Conservation (phyloP, 2,329 filamentous ascomycete genomes). For the Colletotrichum sp. region DNA sequence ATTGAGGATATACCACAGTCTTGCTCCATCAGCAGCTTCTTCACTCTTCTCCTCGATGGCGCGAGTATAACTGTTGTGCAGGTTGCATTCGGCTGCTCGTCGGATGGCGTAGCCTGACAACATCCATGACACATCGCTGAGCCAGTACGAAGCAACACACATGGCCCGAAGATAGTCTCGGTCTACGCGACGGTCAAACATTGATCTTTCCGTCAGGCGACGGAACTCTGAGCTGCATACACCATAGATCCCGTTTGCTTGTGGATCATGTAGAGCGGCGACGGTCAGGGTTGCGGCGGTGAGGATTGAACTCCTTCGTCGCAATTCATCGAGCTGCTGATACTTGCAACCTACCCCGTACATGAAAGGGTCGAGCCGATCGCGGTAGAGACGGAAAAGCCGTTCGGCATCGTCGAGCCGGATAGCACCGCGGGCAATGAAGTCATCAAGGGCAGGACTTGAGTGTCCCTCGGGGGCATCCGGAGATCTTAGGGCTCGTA, state of each 20-base stretch:
- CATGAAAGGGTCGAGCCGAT: conserved; percentile 54
- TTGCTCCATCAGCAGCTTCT: conserved; percentile 56
- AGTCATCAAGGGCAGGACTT: conserved; percentile 29
- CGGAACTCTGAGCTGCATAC: conserved; percentile 61
- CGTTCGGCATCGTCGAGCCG: conserved; percentile 54
- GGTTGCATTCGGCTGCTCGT: conserved; percentile 51
- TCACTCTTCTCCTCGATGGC: conserved; percentile 41
- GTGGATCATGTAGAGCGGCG: conserved; percentile 61
- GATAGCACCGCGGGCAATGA: conserved; percentile 44
- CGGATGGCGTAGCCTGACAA: conserved; percentile 60
- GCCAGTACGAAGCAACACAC: conserved; percentile 67
- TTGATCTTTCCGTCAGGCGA: conserved; percentile 52
- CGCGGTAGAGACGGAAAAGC: conserved; percentile 54
- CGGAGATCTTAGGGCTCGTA: conserved; percentile 39
- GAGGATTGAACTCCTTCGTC: conserved; percentile 59
- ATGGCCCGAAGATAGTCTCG: conserved; percentile 62
- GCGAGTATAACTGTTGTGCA: conserved; percentile 46
- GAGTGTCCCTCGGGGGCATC: conserved; percentile 23
- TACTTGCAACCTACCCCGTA: conserved; percentile 57
- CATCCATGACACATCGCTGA: conserved; percentile 67
- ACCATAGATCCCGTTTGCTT: conserved; percentile 55
- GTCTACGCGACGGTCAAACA: conserved; percentile 38
- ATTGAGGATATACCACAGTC: conserved; percentile 66
- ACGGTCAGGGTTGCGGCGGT: conserved; percentile 62
- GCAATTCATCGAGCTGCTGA: conserved; percentile 53